These are phyloP conservation scores for Trifolium dubium DNA, from an alignment of 306 rosid species.

Conservation along the genomic window DNA sequence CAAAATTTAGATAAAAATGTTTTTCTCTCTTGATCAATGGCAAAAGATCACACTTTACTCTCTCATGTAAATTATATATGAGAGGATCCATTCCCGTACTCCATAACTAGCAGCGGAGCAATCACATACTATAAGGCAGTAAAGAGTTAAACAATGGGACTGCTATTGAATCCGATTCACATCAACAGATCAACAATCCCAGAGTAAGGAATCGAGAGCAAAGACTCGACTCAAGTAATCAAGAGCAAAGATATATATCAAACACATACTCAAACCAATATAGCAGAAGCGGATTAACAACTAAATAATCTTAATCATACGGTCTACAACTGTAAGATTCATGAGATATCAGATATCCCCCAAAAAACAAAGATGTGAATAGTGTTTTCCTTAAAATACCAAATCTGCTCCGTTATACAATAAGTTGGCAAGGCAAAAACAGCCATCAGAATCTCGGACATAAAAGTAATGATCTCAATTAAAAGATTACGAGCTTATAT, in stretches of 20 bases:
- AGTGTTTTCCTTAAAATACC: conserved; percentile 37
- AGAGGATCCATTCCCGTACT: background rate
- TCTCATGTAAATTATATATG: too few species aligned
- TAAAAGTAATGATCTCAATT: conserved; percentile 1
- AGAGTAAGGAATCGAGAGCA: background rate
- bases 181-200: background rate
- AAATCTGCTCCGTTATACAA: conserved; percentile 49
- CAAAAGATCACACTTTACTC: too few species aligned
- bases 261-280: background rate
- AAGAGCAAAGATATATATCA: background rate
- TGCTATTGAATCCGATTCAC: background rate
- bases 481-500: background rate
- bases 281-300: background rate
- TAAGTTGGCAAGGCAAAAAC: conserved; percentile 42
- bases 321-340: conserved; percentile 19
- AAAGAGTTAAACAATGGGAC: background rate
- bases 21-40: too few species aligned
- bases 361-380: conserved; percentile 19
- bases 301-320: conserved; percentile 12
- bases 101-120: background rate
- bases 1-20: too few species aligned
- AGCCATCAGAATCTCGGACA: conserved; percentile 44
- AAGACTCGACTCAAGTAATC: background rate
- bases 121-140: background rate
- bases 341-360: conserved; percentile 1